Conservation (phyloP, 495 filamentous ascomycete species). For the Penicillium dipodomyicola region DNA sequence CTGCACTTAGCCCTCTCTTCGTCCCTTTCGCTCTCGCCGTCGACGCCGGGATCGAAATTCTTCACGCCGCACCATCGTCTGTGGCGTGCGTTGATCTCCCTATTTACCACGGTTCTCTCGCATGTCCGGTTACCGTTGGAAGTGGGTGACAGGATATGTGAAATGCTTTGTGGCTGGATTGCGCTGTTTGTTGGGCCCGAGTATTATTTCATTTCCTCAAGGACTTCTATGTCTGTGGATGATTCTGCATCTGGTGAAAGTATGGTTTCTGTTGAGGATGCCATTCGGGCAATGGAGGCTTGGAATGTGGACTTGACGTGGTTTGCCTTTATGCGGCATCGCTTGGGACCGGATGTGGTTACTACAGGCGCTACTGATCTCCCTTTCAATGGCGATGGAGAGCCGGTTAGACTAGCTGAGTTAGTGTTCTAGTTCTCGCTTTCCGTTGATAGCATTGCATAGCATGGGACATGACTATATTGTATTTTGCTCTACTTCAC, state of each 20-base stretch:
- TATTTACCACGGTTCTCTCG: constrained; percentile 41
- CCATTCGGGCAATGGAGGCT: constrained; percentile 43
- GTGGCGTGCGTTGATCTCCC: constrained; percentile 36
- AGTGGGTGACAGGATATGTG: constrained; percentile 40
- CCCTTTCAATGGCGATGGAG: constrained; percentile 9
- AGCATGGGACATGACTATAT: neutral
- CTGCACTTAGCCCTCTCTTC: constrained; percentile 14
- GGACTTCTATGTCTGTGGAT: neutral
- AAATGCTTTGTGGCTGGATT: constrained; percentile 41
- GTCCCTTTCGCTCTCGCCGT: constrained; percentile 29
- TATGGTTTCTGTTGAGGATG: constrained; percentile 24
- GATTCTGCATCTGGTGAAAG: neutral
- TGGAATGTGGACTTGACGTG: constrained; percentile 50
- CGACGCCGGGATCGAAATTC: constrained; percentile 24
- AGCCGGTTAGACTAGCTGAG: constrained; percentile 31
- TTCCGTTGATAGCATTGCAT: constrained; percentile 1
- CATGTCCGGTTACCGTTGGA: constrained; percentile 40
- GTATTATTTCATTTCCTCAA: constrained; percentile 30
- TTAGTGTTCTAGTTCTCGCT: constrained; percentile 28
- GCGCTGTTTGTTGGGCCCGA: constrained; percentile 35
- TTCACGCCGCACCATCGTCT: constrained; percentile 43
- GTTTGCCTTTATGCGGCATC: constrained; percentile 39
- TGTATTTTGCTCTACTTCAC: neutral
- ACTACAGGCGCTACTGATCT: neutral
- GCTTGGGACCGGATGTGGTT: neutral